Evolutionary conservation across 108 stramenopile genomes (phyloP), one percentile per base, ranked within the genome.

Genomic region (Pseudonitzschia multiseries): DNA sequence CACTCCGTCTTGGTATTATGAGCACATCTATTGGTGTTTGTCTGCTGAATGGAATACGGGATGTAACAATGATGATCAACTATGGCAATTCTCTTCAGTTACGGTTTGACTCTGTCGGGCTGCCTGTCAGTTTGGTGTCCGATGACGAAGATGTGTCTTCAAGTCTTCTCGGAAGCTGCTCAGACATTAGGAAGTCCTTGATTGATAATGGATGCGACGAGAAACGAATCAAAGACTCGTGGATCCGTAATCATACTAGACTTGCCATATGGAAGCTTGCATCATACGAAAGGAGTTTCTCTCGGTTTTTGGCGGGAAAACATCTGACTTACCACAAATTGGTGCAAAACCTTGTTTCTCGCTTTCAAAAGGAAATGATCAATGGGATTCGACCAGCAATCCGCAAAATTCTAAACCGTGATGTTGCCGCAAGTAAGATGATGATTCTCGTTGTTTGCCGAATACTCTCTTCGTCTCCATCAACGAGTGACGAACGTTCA

Each of bases 241-340:
- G 90, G 90, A 75, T 95, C 27, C 51, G 52, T 5, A 95, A 92
- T 71, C 94, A 95, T 67, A 82, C 76, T 46, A 76, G 86, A 57
- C 89, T 88, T 87, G 85, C 93, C 52, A 85, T 90, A 10, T 93
- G 90, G 92, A 95, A 86, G 65, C 79, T 93, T 57, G 89, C 89
- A 18, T 81, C 84, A 17, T 86, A 87, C 69, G 94, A 95, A 61
- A 76, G 92, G 46, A 68, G 80, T 21, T 93, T 93, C 57, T 69
- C 81, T 18, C 31, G 52, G 24, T 50, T 75, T 67, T 70, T 88
- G 13, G 87, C 75, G 28, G 86, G 89, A 2, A 66, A 74, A 28
- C 84, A 87, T 69, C 59, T 93, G 41, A 83, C 84, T 1, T 92
- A 84, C 53, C 65, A 77, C 13, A 83, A 78, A n/a, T 72, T 95